These are phyloP conservation scores for Histomonas meleagridis DNA, from an alignment of 208 protist species.

Conservation along the genomic window DNA sequence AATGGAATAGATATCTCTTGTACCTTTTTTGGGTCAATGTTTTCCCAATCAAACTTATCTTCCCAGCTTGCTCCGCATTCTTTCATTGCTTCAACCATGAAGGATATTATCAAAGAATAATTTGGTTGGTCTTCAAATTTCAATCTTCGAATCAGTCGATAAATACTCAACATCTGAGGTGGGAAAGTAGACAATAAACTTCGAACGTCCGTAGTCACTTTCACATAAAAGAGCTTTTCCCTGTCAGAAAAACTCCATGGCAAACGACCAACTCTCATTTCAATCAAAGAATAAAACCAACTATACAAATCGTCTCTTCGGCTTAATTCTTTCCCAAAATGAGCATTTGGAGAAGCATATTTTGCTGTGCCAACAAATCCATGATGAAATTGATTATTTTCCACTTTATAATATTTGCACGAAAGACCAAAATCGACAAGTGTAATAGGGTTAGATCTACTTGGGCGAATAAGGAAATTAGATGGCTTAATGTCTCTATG, in stretches of 20 bases:
- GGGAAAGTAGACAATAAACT: too few species aligned
- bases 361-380: neutral
- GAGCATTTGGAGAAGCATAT: neutral
- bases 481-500: conserved; percentile 10
- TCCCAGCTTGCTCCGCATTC: neutral
- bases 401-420: neutral
- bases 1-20: too few species aligned
- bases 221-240: neutral
- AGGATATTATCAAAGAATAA: neutral
- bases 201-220: neutral
- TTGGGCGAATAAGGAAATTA: neutral
- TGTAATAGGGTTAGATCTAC: neutral
- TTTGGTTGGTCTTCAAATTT: conserved; percentile 13
- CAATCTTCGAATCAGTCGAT: too few species aligned
- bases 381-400: too few species aligned
- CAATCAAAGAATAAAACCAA: neutral
- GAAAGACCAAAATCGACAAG: neutral
- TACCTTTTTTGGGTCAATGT: too few species aligned
- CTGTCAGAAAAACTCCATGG: neutral
- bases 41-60: conserved; percentile 7
- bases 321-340: neutral
- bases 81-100: neutral
- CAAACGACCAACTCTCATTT: neutral
- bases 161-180: too few species aligned
- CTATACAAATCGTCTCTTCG: neutral